Percentiles rank a stretch among this genome's conserved stretches.
Evolutionary conservation across 2,329 filamentous ascomycete species (phyloP).

Genomic region (Ophiosphaerella korrae): DNA sequence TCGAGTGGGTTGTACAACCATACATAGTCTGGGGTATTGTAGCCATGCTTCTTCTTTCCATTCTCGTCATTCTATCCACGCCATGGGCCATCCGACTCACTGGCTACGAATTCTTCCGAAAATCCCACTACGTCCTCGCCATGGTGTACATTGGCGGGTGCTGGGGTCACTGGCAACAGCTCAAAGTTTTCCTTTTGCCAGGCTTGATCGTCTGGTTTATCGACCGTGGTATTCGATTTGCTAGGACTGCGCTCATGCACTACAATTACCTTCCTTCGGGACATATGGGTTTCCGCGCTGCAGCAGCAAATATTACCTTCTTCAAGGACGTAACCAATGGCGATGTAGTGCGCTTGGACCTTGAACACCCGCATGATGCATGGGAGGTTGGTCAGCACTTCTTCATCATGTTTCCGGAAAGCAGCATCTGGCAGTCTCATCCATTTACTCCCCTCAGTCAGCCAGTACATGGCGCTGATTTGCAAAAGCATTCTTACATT

Average conservation of each 20-base stretch:
- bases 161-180: slow-evolving; percentile 73
- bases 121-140: slow-evolving; percentile 73
- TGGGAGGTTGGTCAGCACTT: slow-evolving; percentile 75
- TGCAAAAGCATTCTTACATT: slow-evolving; percentile 40
- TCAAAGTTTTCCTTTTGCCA: slow-evolving; percentile 52
- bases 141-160: slow-evolving; percentile 76
- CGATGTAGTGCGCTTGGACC: slow-evolving; percentile 66
- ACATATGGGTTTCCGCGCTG: slow-evolving; percentile 38
- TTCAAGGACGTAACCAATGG: slow-evolving; percentile 52
- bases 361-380: slow-evolving; percentile 63
- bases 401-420: slow-evolving; percentile 69
- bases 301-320: slow-evolving; percentile 32
- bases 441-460: slow-evolving; percentile 60
- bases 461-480: slow-evolving; percentile 28
- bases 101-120: slow-evolving; percentile 79
- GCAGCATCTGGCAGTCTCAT: slow-evolving; percentile 73
- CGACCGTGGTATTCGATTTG: slow-evolving; percentile 65
- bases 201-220: slow-evolving; percentile 68
- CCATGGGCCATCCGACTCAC: slow-evolving; percentile 66
- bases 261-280: slow-evolving; percentile 44
- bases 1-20: slow-evolving; percentile 63
- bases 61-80: slow-evolving; percentile 66
- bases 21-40: slow-evolving; percentile 78
- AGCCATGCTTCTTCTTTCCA: slow-evolving; percentile 66
- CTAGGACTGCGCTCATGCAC: slow-evolving; percentile 66